A percentile compares a stretch with the other conserved stretches of the same genome.
These are phyloP conservation scores for Phycomyces blakesleeanus DNA, from an alignment of 192 early-diverging fungal genomes.

Conservation along the genomic window DNA sequence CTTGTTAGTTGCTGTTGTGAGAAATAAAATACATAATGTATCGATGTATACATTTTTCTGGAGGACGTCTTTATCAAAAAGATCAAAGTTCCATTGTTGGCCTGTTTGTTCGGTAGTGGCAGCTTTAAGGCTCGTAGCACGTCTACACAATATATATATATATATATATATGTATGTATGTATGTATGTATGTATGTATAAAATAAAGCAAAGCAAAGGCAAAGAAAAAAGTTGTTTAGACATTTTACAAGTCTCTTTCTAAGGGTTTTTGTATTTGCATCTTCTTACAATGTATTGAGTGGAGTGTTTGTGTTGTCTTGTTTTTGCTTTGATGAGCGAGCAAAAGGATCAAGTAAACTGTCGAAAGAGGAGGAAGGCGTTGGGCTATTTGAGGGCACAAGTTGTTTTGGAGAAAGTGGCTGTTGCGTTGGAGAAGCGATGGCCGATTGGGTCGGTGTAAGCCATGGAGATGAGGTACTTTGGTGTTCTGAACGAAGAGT, in stretches of 20 bases:
- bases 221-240: no score
- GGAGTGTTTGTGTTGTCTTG: slow-evolving; percentile 5
- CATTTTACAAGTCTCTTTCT: no score
- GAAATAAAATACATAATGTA: no score
- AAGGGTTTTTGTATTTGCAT: no score
- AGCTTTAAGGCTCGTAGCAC: neutral
- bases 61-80: slow-evolving; percentile 12
- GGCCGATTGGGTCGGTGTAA: neutral
- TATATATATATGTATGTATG: neutral
- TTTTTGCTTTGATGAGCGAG: neutral
- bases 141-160: slow-evolving; percentile 1
- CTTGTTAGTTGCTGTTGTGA: no score
- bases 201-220: no score
- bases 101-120: neutral
- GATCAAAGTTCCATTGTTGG: slow-evolving; percentile 31
- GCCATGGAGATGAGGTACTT: slow-evolving; percentile 9
- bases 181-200: neutral
- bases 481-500: neutral
- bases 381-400: neutral
- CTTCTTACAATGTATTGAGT: slow-evolving; percentile 30
- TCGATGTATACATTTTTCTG: neutral
- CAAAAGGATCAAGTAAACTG: slow-evolving; percentile 26
- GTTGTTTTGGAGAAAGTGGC: neutral
- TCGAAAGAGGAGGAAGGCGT: slow-evolving; percentile 17
- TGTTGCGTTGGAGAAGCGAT: neutral